These are phyloP conservation scores for Exophiala phaeomuriformis DNA, from an alignment of 2,329 filamentous ascomycete genomes.

Conservation along the genomic window DNA sequence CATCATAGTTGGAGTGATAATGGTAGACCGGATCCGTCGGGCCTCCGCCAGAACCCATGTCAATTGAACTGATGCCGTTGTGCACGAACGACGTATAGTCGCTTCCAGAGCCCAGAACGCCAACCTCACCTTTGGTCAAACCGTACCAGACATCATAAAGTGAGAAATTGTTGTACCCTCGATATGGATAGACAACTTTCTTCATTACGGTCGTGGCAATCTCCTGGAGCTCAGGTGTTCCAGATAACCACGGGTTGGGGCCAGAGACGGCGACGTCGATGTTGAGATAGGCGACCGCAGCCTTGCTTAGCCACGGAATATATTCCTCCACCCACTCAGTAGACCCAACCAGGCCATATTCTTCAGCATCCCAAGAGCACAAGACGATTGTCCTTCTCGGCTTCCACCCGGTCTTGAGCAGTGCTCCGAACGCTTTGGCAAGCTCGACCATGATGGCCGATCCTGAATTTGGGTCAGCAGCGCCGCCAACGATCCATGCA, in stretches of 20 bases:
- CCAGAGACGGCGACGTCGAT: conserved; percentile 45
- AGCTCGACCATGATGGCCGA: conserved; percentile 46
- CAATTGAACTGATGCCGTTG: conserved; percentile 36
- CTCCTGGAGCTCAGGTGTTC: conserved; percentile 37
- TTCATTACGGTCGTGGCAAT: conserved; percentile 34
- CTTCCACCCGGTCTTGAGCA: conserved; percentile 45
- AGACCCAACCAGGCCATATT: conserved; percentile 36
- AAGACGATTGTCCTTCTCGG: conserved; percentile 44
- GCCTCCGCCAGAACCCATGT: conserved; percentile 37
- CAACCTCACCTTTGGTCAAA: conserved; percentile 32
- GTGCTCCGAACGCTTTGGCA: conserved; percentile 43
- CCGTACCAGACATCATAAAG: conserved; percentile 42
- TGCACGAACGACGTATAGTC: conserved; percentile 45
- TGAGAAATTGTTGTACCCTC: conserved; percentile 34
- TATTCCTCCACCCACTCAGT: conserved; percentile 48
- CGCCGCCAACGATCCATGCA: conserved; percentile 49
- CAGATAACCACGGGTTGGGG: conserved; percentile 34
- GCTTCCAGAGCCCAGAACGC: conserved; percentile 41
- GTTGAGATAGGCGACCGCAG: conserved; percentile 46
- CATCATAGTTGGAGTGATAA: conserved; percentile 44
- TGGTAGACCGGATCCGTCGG: conserved; percentile 40
- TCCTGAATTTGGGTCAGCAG: conserved; percentile 48
- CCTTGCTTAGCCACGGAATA: conserved; percentile 37
- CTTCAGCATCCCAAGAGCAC: conserved; percentile 34
- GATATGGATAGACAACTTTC: conserved; percentile 38